Evolutionary conservation across 306 rosid species (phyloP).

Genomic region (Quercus alba): DNA sequence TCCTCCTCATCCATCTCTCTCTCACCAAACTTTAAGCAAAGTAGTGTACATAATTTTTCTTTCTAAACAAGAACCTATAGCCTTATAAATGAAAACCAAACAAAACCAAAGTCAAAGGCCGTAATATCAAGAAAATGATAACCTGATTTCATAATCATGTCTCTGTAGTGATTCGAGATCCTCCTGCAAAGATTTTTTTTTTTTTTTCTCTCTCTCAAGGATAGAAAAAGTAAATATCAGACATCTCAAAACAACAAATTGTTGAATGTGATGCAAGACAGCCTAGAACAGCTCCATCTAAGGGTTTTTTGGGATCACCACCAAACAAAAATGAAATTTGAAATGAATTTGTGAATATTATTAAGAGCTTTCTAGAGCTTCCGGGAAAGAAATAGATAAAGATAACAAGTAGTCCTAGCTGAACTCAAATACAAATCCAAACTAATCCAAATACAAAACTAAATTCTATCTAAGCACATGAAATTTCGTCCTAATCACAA

Average conservation of each 20-base stretch:
- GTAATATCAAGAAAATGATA: not conserved
- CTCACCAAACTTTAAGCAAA: not conserved
- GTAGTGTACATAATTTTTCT: not conserved
- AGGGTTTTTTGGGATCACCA: no score
- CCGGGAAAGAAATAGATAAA: no score
- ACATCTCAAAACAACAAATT: not conserved
- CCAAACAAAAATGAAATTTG: no score
- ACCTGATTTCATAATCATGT: constrained; percentile 42
- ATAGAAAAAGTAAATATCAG: constrained; percentile 18
- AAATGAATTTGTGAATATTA: no score
- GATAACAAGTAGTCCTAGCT: no score
- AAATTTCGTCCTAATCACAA: no score
- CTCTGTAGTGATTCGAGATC: constrained; percentile 66
- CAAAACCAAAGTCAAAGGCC: not conserved
- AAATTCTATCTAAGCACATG: no score
- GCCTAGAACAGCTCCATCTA: no score
- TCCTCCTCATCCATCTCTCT: no score
- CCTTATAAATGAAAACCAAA: not conserved
- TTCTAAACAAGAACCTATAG: not conserved
- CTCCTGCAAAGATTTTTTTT: constrained; percentile 53
- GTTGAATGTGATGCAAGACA: not conserved
- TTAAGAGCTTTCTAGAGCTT: no score
- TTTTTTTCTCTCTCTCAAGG: constrained; percentile 37
- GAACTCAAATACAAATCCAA: no score
- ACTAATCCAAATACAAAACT: no score